A percentile compares a stretch with the other conserved stretches of the same genome.
These are phyloP conservation scores for Lentinula boryana DNA, from an alignment of 768 basidiomycete species.

Conservation along the genomic window DNA sequence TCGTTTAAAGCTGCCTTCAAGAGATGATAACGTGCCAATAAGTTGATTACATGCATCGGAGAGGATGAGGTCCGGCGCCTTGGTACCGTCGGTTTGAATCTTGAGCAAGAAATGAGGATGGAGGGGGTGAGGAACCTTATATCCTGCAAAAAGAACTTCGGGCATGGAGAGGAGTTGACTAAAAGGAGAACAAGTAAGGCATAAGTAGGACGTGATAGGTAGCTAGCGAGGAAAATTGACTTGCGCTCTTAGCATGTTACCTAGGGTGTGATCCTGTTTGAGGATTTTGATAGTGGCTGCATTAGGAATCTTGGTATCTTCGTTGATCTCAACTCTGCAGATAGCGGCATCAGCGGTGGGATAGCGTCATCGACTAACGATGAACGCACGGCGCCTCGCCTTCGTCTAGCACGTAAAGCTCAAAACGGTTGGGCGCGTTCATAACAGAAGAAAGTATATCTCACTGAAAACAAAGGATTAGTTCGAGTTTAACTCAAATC, in stretches of 20 bases:
- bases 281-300: slow-evolving; percentile 92
- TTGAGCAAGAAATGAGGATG: slow-evolving; percentile 94
- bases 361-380: neutral
- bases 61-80: slow-evolving; percentile 77
- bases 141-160: slow-evolving; percentile 90
- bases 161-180: slow-evolving; percentile 91
- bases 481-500: neutral
- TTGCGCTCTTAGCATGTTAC: slow-evolving; percentile 93
- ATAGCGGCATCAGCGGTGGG: slow-evolving; percentile 6
- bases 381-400: slow-evolving; percentile 86
- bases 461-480: slow-evolving; percentile 1
- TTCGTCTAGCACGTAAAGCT: slow-evolving; percentile 87
- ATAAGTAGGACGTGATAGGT: neutral
- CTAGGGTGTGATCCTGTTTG: slow-evolving; percentile 97
- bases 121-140: slow-evolving; percentile 96
- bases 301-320: slow-evolving; percentile 97
- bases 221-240: slow-evolving; percentile 19
- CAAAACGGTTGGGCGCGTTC: slow-evolving; percentile 94
- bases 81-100: slow-evolving; percentile 87
- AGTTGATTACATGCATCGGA: slow-evolving; percentile 81
- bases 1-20: slow-evolving; percentile 75
- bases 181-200: neutral
- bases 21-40: slow-evolving; percentile 60
- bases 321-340: slow-evolving; percentile 77
- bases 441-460: slow-evolving; percentile 30